phyloP scores from a whole-genome alignment of 148 eudicot species.

The Rhododendron kiyosumense region DNA sequence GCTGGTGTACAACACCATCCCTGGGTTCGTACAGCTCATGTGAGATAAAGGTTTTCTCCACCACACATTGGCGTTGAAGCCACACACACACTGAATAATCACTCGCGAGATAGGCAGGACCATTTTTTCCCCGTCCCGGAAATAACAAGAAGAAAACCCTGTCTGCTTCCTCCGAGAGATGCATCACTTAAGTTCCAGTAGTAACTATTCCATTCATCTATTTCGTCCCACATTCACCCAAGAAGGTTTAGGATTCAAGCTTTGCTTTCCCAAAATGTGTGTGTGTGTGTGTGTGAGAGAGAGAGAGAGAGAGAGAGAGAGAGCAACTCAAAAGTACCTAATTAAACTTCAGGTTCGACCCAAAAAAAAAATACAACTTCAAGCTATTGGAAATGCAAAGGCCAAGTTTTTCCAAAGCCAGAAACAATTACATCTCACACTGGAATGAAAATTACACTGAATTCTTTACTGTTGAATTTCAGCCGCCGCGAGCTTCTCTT shows the following conservation, averaged over 20 bases:
- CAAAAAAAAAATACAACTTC: not conserved
- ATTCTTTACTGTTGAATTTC: not conserved
- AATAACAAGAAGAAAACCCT: not conserved
- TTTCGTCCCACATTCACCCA: no score
- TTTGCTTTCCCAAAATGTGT: no score
- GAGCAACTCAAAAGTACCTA: not conserved
- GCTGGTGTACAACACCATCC: no score
- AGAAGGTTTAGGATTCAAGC: no score
- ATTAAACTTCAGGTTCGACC: not conserved
- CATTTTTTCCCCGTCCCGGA: not conserved
- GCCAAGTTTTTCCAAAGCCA: not conserved
- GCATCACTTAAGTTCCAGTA: no score
- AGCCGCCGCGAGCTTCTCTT: slow-evolving; percentile 98
- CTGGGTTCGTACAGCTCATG: no score
- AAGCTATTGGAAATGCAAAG: slow-evolving; percentile 8
- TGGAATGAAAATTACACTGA: not conserved
- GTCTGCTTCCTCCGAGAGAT: not conserved
- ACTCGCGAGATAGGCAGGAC: not conserved
- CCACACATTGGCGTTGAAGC: not conserved
- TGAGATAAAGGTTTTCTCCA: no score
- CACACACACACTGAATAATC: not conserved
- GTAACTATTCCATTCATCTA: no score
- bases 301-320: not conserved
- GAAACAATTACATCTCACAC: slow-evolving; percentile 1
- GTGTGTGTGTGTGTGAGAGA: no score